These are phyloP conservation scores for Aegilops speltoides DNA, from an alignment of 176 grass and related monocot species.

Conservation along the genomic window DNA sequence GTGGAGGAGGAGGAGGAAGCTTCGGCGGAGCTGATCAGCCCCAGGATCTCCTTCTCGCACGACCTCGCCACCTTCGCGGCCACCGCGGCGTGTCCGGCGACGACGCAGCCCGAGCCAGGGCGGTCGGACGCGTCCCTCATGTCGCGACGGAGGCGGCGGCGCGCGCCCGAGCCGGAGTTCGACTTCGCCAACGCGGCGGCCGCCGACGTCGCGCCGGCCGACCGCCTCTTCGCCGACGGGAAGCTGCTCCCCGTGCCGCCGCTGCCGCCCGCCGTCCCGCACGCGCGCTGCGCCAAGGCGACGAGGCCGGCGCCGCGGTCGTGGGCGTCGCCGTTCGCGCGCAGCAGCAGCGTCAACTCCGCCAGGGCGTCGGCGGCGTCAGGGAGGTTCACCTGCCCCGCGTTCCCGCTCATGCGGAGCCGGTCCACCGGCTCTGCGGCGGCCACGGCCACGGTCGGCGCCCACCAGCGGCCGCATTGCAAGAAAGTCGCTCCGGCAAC, in stretches of 20 bases:
- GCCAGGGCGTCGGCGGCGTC: not conserved
- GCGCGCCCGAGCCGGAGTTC: conserved; percentile 18
- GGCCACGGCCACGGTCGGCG: not conserved
- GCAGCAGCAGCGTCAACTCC: conserved; percentile 56
- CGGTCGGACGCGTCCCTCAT: conserved; percentile 15
- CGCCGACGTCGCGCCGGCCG: conserved; percentile 49
- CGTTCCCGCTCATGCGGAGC: conserved; percentile 58
- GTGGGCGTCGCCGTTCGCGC: conserved; percentile 35
- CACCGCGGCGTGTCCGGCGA: not conserved
- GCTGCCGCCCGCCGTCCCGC: not conserved
- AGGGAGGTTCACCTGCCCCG: conserved; percentile 33
- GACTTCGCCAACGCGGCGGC: conserved; percentile 32
- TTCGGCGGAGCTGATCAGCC: conserved; percentile 40
- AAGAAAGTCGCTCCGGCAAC: conserved; percentile 17
- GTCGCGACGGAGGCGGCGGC: not conserved
- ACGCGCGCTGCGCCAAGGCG: not conserved
- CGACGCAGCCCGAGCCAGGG: not conserved
- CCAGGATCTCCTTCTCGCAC: conserved; percentile 72
- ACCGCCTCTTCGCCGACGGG: conserved; percentile 51
- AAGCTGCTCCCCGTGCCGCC: conserved; percentile 53
- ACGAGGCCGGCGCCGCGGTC: not conserved
- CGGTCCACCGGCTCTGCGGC: conserved; percentile 24
- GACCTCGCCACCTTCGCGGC: conserved; percentile 12
- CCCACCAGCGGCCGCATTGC: not conserved
- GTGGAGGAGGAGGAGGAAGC: conserved; percentile 1